Percentiles rank a stretch among this genome's conserved stretches.
Conservation (phyloP, 192 early-diverging fungal species). For the Globomyces pollinis-pini region DNA sequence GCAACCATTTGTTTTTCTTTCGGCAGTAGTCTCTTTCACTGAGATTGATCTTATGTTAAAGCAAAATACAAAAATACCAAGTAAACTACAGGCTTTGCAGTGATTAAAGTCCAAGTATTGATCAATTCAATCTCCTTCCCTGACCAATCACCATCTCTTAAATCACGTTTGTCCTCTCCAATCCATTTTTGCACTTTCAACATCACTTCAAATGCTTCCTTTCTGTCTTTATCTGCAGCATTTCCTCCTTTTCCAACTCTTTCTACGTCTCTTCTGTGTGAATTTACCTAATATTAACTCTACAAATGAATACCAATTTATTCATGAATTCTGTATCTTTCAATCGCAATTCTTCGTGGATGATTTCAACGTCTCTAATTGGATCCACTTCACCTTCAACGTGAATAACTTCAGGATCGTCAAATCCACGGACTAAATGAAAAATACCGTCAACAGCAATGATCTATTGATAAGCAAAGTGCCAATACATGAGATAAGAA, state of each 20-base stretch:
- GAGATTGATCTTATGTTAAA: conserved; percentile 63
- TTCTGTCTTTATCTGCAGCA: conserved; percentile 80
- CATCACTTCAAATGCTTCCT: conserved; percentile 74
- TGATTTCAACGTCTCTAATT: conserved; percentile 85
- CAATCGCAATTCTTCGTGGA: conserved; percentile 88
- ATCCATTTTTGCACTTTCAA: conserved; percentile 74
- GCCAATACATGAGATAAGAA: conserved; percentile 95
- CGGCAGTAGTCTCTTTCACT: conserved; percentile 79
- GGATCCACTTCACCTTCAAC: conserved; percentile 75
- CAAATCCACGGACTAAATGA: conserved; percentile 66
- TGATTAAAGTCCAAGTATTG: conserved; percentile 77
- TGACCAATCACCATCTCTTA: conserved; percentile 82
- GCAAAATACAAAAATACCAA: conserved; percentile 21
- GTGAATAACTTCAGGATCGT: conserved; percentile 90
- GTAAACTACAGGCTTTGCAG: conserved; percentile 90
- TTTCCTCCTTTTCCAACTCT: conserved; percentile 71
- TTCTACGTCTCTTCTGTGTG: conserved; percentile 56
- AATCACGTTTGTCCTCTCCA: conserved; percentile 69
- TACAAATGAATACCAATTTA: too few species aligned
- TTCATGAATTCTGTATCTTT: conserved; percentile 84
- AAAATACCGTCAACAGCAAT: conserved; percentile 51
- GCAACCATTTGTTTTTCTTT: conserved; percentile 93
- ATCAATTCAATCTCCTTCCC: conserved; percentile 89
- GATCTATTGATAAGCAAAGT: too few species aligned
- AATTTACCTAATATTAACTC: too few species aligned